These are phyloP conservation scores for Capillidium heterosporum DNA, from an alignment of 371 early-diverging fungal species.

Conservation along the genomic window DNA sequence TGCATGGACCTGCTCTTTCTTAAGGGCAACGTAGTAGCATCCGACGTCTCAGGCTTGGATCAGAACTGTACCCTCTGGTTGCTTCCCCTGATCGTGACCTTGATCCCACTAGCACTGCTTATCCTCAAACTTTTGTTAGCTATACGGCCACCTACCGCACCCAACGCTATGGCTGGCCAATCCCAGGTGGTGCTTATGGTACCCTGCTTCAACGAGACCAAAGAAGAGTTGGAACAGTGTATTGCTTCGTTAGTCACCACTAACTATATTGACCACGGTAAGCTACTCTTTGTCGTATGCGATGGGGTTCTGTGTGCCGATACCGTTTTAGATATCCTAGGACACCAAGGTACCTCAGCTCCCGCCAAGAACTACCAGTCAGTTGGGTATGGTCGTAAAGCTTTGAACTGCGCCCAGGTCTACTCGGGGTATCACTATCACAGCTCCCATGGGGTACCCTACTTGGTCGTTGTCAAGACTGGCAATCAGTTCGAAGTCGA, in stretches of 20 bases:
- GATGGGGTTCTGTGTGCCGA: conserved; percentile 1
- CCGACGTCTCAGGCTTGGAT: not conserved
- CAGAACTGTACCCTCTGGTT: not conserved
- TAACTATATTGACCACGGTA: conserved; percentile 1
- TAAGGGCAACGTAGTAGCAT: not conserved
- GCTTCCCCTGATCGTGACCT: not conserved
- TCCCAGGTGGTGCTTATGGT: no score
- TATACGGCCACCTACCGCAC: not conserved
- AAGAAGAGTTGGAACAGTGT: not conserved
- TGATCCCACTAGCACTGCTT: not conserved
- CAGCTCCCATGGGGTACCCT: conserved; percentile 77
- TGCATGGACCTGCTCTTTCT: not conserved
- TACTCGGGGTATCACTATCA: conserved; percentile 92
- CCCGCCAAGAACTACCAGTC: conserved; percentile 72
- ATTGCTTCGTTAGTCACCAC: not conserved
- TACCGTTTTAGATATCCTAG: conserved; percentile 74
- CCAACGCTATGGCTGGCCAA: no score
- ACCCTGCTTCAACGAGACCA: conserved; percentile 3
- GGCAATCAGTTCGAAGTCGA: conserved; percentile 57
- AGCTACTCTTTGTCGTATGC: not conserved
- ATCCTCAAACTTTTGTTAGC: not conserved
- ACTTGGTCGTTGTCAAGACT: conserved; percentile 86
- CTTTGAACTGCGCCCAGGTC: conserved; percentile 91
- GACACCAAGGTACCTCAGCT: conserved; percentile 45
- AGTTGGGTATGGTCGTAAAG: conserved; percentile 68